Base-by-base conservation (phyloP, 306 rosid species). In the Quercus ilex region DNA sequence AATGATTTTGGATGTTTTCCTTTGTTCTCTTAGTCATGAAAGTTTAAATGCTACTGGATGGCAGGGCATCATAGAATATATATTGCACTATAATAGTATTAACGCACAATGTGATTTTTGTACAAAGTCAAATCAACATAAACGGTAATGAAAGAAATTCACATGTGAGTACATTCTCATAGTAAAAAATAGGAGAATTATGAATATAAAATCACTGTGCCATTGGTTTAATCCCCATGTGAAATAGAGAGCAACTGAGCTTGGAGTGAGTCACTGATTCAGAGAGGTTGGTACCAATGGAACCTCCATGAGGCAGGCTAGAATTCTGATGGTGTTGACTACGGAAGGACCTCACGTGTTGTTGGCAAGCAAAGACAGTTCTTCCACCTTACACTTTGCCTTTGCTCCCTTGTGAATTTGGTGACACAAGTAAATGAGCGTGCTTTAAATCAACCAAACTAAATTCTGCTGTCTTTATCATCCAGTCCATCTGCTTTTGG, bases 281-380 rank as follows among this genome's bases (percentile, higher is more conserved):
- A 1, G 88, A 75, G 71, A 94, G 94, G 72, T 86, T 86, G 26
- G 94, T 86, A 55, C 93, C 93, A 1, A 91, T 74, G 0, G 97
- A 91, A 28, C 80, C 73, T 0, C 85, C 94, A 0, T 89, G 94
- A 10, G 2, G 62, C 17, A 94, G 18, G 15, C 80, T 75, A 0
- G 69, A 3, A 4, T 62, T n/a, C 0, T 97, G 82, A 78, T 92
- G 98, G 79, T 63, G 85, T 10, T 90, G 83, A 79, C 98, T 91
- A 31, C 98, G 81, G 80, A 94, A 94, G 28, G 97, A 94, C 60
- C 97, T 97, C 0, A 25, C 88, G 98, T 1, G 97, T 94, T 57
- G 97, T 94, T 43, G 98, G 97, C 1, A 97, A 94, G 84, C 94
- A 92, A 2, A 94, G 91, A 68, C 98, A 92, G 1, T 83, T 90